phyloP scores from a whole-genome alignment of 495 filamentous ascomycete species.

The Xylaria telfairii region DNA sequence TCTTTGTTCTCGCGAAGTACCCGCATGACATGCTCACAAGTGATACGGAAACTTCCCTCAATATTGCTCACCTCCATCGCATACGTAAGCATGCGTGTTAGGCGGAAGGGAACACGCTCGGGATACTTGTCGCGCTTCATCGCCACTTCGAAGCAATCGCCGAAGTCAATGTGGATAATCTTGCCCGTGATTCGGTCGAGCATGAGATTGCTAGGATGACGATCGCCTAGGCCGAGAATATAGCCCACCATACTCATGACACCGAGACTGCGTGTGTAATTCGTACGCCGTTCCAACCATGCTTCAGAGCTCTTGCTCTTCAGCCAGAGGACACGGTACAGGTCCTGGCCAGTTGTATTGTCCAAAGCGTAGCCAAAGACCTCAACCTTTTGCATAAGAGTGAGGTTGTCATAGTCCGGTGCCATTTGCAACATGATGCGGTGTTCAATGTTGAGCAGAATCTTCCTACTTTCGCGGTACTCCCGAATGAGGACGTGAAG shows the following conservation, averaged over 20 bases:
- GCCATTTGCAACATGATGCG: slow-evolving; percentile 99
- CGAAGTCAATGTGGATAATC: slow-evolving; percentile 98
- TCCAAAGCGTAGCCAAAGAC: slow-evolving; percentile 98
- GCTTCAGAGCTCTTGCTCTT: slow-evolving; percentile 98
- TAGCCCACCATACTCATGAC: slow-evolving; percentile 99
- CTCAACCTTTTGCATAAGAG: slow-evolving; percentile 99
- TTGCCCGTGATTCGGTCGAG: slow-evolving; percentile 93
- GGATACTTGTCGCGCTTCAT: slow-evolving; percentile 99
- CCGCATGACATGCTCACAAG: slow-evolving; percentile 97
- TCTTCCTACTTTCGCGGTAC: slow-evolving; percentile 95
- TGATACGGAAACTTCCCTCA: slow-evolving; percentile 95
- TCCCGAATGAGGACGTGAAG: slow-evolving; percentile 95
- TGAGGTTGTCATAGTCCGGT: slow-evolving; percentile 96
- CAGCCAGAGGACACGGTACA: slow-evolving; percentile 97
- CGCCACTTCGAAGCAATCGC: slow-evolving; percentile 98
- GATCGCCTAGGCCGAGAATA: slow-evolving; percentile 93
- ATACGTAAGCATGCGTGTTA: slow-evolving; percentile 98
- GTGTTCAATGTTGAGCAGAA: slow-evolving; percentile 97
- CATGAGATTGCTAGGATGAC: slow-evolving; percentile 97
- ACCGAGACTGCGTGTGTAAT: slow-evolving; percentile 94
- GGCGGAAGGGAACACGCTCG: slow-evolving; percentile 93
- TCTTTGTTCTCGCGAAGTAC: slow-evolving; percentile 97
- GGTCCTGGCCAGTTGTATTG: slow-evolving; percentile 97
- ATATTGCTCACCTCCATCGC: slow-evolving; percentile 99
- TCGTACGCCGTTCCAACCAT: slow-evolving; percentile 95